Percentiles rank a stretch among this genome's conserved stretches.
These are phyloP conservation scores for Lachnellula hyalina DNA, from an alignment of 2,329 filamentous ascomycete species.

Conservation along the genomic window DNA sequence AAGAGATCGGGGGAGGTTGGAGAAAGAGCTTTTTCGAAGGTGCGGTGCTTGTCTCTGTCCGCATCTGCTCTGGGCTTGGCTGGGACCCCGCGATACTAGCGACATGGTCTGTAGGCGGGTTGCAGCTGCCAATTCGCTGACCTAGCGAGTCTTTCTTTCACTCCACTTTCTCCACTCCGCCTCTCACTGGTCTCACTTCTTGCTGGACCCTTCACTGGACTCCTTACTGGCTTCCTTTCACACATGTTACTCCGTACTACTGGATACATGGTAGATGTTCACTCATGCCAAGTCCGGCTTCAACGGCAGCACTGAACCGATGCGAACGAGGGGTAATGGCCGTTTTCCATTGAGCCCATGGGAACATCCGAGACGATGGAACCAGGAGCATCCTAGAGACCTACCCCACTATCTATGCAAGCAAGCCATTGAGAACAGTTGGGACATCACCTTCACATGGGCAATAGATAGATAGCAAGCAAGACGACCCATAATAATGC, in stretches of 20 bases:
- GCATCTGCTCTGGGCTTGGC: background rate
- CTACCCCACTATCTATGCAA: too few relatives aligned
- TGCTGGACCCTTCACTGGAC: background rate
- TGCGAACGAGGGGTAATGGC: background rate
- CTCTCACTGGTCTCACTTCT: too few relatives aligned
- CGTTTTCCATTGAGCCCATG: background rate
- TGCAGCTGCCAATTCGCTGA: background rate
- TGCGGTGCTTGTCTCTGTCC: background rate
- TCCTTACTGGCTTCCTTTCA: background rate
- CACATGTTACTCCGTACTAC: background rate
- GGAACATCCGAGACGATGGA: background rate
- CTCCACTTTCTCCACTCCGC: background rate
- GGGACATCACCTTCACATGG: background rate
- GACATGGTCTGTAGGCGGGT: background rate
- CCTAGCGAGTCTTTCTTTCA: background rate
- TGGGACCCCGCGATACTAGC: background rate
- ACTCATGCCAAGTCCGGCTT: background rate
- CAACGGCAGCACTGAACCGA: background rate
- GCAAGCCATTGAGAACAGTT: background rate
- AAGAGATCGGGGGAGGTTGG: conserved; percentile 2
- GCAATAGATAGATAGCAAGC: background rate
- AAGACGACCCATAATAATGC: background rate
- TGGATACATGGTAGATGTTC: background rate
- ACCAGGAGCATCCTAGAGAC: background rate
- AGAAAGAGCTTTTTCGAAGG: background rate